Percentiles rank a stretch among this genome's conserved stretches.
phyloP scores from a whole-genome alignment of 2,329 filamentous ascomycete genomes.

The Elsinoe arachidis region DNA sequence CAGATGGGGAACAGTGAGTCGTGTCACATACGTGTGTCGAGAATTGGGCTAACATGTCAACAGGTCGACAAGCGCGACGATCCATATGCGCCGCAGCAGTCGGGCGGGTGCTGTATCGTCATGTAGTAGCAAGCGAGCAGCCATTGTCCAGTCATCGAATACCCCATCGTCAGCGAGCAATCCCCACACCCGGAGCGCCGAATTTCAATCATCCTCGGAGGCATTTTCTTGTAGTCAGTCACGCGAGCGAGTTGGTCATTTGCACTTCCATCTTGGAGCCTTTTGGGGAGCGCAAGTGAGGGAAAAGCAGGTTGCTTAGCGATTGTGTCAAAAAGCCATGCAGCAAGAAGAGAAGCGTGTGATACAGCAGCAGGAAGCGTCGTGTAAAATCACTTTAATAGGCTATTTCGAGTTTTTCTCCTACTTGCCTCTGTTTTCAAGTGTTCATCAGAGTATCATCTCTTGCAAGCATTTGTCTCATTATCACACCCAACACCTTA shows the following conservation, averaged over 20 bases:
- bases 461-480: not conserved
- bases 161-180: not conserved
- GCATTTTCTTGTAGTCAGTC: constrained; percentile 1
- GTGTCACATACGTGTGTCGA: not conserved
- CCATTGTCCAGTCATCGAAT: not conserved
- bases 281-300: not conserved
- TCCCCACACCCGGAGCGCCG: not conserved
- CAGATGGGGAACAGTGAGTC: constrained; percentile 72
- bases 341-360: not conserved
- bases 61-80: constrained; percentile 90
- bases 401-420: constrained; percentile 1
- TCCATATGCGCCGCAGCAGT: constrained; percentile 95
- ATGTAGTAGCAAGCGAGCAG: constrained; percentile 54
- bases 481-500: too few species aligned
- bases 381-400: constrained; percentile 12
- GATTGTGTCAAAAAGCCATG: not conserved
- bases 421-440: not conserved
- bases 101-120: constrained; percentile 83
- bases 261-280: constrained; percentile 4
- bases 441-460: not conserved
- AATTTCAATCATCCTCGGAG: not conserved
- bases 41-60: constrained; percentile 11
- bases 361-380: not conserved
- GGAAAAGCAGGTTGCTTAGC: constrained; percentile 3
- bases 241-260: constrained; percentile 13